Evolutionary conservation across 176 grass and related monocot genomes (phyloP).

Genomic region (Hordeum marinum): DNA sequence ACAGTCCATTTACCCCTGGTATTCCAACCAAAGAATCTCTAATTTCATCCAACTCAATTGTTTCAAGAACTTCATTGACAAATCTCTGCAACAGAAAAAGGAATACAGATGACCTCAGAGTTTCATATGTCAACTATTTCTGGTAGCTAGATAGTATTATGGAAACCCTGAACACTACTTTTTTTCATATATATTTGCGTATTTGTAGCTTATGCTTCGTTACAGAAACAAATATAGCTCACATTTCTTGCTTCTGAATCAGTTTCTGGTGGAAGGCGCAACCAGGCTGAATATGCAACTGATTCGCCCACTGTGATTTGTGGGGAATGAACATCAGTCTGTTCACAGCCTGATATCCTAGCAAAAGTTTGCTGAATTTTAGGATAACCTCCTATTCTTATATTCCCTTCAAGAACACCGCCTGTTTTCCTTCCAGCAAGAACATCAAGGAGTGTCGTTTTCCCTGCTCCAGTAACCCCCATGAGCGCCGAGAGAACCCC

Average conservation of each 20-base stretch:
- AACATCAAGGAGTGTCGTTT: constrained; percentile 82
- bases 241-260: constrained; percentile 54
- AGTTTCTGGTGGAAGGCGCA: constrained; percentile 59
- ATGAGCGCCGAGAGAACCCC: constrained; percentile 67
- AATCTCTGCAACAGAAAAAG: constrained; percentile 39
- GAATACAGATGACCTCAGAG: background rate
- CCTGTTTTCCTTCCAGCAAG: constrained; percentile 74
- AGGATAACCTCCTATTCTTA: constrained; percentile 69
- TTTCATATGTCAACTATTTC: background rate
- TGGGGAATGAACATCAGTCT: constrained; percentile 68
- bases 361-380: constrained; percentile 69
- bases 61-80: constrained; percentile 70
- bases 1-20: constrained; percentile 50
- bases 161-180: background rate
- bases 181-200: background rate
- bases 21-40: constrained; percentile 61
- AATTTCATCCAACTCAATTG: constrained; percentile 71
- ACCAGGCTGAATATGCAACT: constrained; percentile 63
- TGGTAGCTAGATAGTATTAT: background rate
- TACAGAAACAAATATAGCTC: constrained; percentile 20
- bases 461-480: constrained; percentile 75
- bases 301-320: constrained; percentile 71
- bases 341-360: constrained; percentile 82
- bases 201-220: background rate
- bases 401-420: constrained; percentile 56